These are phyloP conservation scores for Fusarium pseudonygamai DNA, from an alignment of 2,329 filamentous ascomycete species.

Conservation along the genomic window DNA sequence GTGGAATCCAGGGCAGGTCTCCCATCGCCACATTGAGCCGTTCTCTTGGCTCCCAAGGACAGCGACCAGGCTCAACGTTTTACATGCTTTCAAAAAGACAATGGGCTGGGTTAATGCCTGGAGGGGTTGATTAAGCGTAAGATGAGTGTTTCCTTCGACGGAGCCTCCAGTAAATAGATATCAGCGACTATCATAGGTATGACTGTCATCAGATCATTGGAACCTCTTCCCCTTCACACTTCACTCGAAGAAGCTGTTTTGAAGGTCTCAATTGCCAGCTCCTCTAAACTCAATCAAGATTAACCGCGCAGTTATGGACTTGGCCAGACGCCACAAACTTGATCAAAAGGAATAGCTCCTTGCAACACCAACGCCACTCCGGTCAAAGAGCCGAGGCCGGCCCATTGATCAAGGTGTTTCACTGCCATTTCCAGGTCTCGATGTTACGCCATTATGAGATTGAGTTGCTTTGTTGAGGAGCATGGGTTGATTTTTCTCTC, in stretches of 20 bases:
- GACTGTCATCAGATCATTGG: not conserved
- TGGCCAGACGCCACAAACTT: conserved; percentile 25
- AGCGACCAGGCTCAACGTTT: conserved; percentile 14
- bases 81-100: not conserved
- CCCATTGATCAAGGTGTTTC: conserved; percentile 34
- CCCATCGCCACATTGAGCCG: conserved; percentile 23
- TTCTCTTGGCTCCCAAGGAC: conserved; percentile 19
- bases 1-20: conserved; percentile 22
- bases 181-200: not conserved
- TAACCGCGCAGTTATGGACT: conserved; percentile 34
- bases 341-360: conserved; percentile 23
- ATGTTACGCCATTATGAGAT: conserved; percentile 28
- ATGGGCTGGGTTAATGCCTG: conserved; percentile 4
- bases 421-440: conserved; percentile 28
- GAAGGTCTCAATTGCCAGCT: not conserved
- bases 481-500: conserved; percentile 7
- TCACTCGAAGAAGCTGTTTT: not conserved
- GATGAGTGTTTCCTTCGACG: not conserved
- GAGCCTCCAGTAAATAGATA: not conserved
- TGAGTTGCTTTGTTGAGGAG: conserved; percentile 32
- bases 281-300: conserved; percentile 33
- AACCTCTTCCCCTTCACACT: not conserved
- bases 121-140: not conserved
- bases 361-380: conserved; percentile 16
- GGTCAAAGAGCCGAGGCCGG: conserved; percentile 31